phyloP scores from a whole-genome alignment of 1,284 basidiomycete genomes.

The Sanguinoderma infundibulare region DNA sequence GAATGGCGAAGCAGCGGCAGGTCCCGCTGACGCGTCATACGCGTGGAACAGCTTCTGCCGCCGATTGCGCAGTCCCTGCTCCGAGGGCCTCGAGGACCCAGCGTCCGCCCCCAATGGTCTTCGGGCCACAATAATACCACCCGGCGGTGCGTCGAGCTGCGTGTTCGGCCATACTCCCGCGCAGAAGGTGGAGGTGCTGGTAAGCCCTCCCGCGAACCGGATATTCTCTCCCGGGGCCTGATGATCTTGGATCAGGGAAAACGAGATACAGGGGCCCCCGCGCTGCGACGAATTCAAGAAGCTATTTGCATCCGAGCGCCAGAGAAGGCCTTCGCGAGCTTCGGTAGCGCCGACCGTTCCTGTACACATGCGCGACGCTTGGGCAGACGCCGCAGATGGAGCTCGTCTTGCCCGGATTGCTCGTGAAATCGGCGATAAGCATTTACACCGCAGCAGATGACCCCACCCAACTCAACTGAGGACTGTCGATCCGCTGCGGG shows the following conservation, averaged over 20 bases:
- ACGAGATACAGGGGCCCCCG: not conserved
- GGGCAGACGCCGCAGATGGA: not conserved
- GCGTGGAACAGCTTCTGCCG: not conserved
- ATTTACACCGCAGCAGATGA: slow-evolving; percentile 14
- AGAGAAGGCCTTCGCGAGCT: slow-evolving; percentile 3
- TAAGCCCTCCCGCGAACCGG: slow-evolving; percentile 19
- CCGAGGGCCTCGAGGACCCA: not conserved
- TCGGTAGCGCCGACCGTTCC: slow-evolving; percentile 12
- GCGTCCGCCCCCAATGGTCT: not conserved
- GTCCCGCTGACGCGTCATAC: slow-evolving; percentile 1
- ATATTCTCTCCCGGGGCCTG: not conserved
- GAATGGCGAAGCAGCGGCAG: slow-evolving; percentile 4
- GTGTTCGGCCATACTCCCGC: slow-evolving; percentile 13
- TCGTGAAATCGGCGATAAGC: slow-evolving; percentile 25
- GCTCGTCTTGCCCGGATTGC: slow-evolving; percentile 7
- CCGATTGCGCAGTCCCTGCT: not conserved
- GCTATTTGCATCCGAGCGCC: slow-evolving; percentile 15
- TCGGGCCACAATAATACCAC: not conserved
- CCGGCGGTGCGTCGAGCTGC: not conserved
- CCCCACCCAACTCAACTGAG: not conserved
- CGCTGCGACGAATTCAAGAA: slow-evolving; percentile 1
- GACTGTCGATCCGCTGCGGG: not conserved
- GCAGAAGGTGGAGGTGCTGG: slow-evolving; percentile 14
- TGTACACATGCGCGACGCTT: slow-evolving; percentile 13
- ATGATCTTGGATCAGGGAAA: not conserved